Base-by-base conservation (phyloP, 768 basidiomycete species). In the Mycena vitilis region DNA sequence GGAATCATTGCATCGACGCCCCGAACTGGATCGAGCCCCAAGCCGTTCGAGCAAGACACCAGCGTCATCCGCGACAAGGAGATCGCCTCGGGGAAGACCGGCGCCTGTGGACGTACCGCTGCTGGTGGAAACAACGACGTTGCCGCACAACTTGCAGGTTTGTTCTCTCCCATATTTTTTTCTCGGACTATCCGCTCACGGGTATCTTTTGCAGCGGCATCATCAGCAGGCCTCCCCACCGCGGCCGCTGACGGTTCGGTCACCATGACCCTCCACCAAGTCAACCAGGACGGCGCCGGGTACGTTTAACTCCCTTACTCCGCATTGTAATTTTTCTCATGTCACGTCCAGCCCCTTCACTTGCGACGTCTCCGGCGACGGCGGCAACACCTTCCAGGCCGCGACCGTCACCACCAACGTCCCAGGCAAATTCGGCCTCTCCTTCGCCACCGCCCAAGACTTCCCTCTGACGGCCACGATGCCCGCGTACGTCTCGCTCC, bases 91-190 rank as follows among this genome's bases (percentile, higher is more conserved):
- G 69, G 69, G 18, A 66, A 63, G 51, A 66, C 69, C 6, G 69
- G 69, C 36, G 69, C 52, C 16, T 70, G 69, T 38, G 69, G 69
- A 0, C 23, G 69, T 20, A 70, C 69, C 34, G 4, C 4, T 4
- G 65, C 65, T 15, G 69, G 69, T 10, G 69, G 69, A 4, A 70
- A 70, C 65, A 70, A 70, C 56, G 69, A 70, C 36, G 69, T 70
- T 38, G 69, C 69, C 23, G 0, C 64, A 2, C 69, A 70, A 49
- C 66, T 67, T n/a, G 66, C 66, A 13, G 66, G 66, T 67, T 61
- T 20, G 60, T 61, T 40, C 25, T 34, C 2, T 6, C 49, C 18
- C 25, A 25, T 18, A 1, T 25, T 20, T 53, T n/a, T 8, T 40
- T 40, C n/a, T 30, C 30, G 30, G 40, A 40, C n/a, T 23, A 20